These are phyloP conservation scores for Globisporangium cylindrosporum DNA, from an alignment of 352 stramenopile genomes.

Conservation along the genomic window DNA sequence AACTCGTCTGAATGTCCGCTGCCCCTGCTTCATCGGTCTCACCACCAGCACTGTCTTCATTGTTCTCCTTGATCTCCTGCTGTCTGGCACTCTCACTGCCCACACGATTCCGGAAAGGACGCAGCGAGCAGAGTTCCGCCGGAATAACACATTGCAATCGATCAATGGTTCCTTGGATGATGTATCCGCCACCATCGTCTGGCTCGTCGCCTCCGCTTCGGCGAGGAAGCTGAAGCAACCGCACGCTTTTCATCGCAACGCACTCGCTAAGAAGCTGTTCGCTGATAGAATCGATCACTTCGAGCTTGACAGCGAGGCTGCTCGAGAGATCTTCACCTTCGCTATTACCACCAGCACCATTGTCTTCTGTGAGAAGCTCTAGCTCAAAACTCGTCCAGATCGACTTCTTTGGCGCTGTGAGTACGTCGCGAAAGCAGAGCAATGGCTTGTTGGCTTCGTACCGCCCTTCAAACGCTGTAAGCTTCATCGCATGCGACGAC, in stretches of 20 bases:
- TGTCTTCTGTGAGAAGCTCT: slow-evolving; percentile 24
- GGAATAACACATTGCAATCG: slow-evolving; percentile 43
- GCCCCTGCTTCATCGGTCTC: not conserved
- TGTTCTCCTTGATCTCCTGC: slow-evolving; percentile 5
- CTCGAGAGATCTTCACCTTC: slow-evolving; percentile 14
- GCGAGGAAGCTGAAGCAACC: slow-evolving; percentile 58
- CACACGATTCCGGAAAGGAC: slow-evolving; percentile 42
- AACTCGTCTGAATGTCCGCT: slow-evolving; percentile 2
- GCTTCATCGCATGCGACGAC: slow-evolving; percentile 32
- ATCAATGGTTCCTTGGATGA: slow-evolving; percentile 69
- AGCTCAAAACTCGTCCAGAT: slow-evolving; percentile 49
- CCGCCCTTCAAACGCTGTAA: slow-evolving; percentile 41
- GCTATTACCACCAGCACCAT: not conserved
- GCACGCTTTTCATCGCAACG: slow-evolving; percentile 28
- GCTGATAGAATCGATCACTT: slow-evolving; percentile 46
- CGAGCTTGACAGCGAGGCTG: slow-evolving; percentile 46
- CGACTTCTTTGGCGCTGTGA: slow-evolving; percentile 40
- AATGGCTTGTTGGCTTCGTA: slow-evolving; percentile 72
- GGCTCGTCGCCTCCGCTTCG: slow-evolving; percentile 1
- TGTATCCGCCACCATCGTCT: slow-evolving; percentile 33
- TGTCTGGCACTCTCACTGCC: slow-evolving; percentile 2
- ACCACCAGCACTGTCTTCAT: slow-evolving; percentile 10
- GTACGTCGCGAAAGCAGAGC: slow-evolving; percentile 61
- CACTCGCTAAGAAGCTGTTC: slow-evolving; percentile 28
- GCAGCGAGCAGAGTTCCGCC: slow-evolving; percentile 41